Conservation (phyloP, 2,329 filamentous ascomycete genomes). For the Aspergillus viridinutans region DNA sequence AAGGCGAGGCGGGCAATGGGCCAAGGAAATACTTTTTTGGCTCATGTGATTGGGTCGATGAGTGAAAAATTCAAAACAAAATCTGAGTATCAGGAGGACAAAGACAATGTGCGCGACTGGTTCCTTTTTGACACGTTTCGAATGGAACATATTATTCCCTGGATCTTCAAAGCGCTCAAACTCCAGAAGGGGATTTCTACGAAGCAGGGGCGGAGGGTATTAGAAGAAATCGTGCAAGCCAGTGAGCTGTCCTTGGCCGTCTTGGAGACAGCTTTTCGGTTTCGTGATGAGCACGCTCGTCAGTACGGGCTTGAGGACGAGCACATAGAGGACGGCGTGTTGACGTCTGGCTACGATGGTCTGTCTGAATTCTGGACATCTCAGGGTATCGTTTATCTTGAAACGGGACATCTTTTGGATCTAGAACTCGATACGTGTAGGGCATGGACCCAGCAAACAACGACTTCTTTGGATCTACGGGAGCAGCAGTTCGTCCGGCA, state of each 20-base stretch:
- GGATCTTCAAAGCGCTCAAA: constrained; percentile 73
- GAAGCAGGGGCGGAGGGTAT: constrained; percentile 46
- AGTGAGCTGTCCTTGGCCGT: constrained; percentile 67
- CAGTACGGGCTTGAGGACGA: constrained; percentile 71
- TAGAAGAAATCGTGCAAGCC: constrained; percentile 59
- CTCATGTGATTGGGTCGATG: constrained; percentile 70
- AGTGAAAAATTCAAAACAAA: constrained; percentile 71
- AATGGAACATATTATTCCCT: constrained; percentile 71
- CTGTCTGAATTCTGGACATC: constrained; percentile 87
- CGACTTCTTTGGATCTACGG: constrained; percentile 26
- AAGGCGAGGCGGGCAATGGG: constrained; percentile 56
- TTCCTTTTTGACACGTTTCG: constrained; percentile 72
- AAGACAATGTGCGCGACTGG: constrained; percentile 78
- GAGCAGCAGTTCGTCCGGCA: constrained; percentile 39
- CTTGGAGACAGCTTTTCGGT: constrained; percentile 61
- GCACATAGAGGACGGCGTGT: constrained; percentile 60
- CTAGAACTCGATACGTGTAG: constrained; percentile 39
- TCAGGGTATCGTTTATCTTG: constrained; percentile 38
- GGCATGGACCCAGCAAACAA: constrained; percentile 33
- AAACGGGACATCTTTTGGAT: constrained; percentile 38
- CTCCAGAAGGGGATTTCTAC: constrained; percentile 61
- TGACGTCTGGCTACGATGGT: constrained; percentile 60
- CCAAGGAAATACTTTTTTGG: constrained; percentile 66
- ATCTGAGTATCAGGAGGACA: constrained; percentile 63
- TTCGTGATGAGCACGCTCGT: constrained; percentile 64